Conservation (phyloP, 2,329 filamentous ascomycete genomes). For the Massarina eburnea region DNA sequence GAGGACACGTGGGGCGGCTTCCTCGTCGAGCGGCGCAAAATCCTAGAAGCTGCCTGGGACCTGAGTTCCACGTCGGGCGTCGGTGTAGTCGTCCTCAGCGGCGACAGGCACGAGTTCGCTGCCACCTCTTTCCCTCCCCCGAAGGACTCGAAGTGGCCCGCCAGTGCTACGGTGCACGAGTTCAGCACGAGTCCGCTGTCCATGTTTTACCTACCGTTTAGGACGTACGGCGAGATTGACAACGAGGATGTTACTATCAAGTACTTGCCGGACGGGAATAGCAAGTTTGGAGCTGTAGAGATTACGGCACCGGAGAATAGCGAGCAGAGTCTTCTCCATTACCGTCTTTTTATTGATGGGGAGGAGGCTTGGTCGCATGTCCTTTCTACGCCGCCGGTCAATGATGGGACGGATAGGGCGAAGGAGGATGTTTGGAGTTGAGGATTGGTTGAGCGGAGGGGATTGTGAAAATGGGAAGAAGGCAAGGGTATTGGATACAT, state of each 20-base stretch:
- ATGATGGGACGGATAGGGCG: constrained; percentile 43
- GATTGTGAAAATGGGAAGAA: not conserved
- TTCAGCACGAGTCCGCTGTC: constrained; percentile 89
- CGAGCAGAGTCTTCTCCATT: constrained; percentile 73
- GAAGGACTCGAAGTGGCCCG: constrained; percentile 59
- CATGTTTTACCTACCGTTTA: constrained; percentile 88
- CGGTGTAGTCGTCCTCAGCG: constrained; percentile 81
- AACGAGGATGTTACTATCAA: constrained; percentile 81
- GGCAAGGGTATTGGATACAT: not conserved
- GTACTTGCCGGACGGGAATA: constrained; percentile 84
- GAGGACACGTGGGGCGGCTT: constrained; percentile 96
- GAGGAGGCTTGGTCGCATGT: constrained; percentile 71
- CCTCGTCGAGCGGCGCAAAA: constrained; percentile 71
- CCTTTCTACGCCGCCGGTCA: constrained; percentile 46
- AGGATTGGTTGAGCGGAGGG: too few species aligned
- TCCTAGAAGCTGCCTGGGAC: constrained; percentile 93
- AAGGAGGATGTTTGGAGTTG: constrained; percentile 52
- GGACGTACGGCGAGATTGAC: constrained; percentile 80
- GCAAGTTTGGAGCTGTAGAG: constrained; percentile 82
- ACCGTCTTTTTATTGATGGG: constrained; percentile 81
- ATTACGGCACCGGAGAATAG: constrained; percentile 68
- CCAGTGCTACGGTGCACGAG: constrained; percentile 67
- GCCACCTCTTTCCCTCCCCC: constrained; percentile 74
- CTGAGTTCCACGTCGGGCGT: constrained; percentile 69
- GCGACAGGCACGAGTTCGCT: constrained; percentile 95